Conservation (phyloP, 352 stramenopile genomes). For the Globisporangium megalacanthum region DNA sequence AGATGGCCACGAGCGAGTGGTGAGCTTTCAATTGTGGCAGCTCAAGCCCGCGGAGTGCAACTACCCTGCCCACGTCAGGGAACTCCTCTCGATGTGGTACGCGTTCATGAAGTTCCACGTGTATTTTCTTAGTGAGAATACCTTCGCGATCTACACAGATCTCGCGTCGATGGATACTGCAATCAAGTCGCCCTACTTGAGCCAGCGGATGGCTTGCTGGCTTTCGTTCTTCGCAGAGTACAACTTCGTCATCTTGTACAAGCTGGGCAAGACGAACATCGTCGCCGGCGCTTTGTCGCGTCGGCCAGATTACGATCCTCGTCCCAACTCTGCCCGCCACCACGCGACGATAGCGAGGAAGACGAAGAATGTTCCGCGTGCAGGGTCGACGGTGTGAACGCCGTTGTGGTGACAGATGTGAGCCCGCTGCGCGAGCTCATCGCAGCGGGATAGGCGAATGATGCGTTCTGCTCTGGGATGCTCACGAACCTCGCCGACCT, state of each 20-base stretch:
- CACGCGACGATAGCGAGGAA: too few relatives aligned
- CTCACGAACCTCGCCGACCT: too few relatives aligned
- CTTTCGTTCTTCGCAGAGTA: slow-evolving; percentile 21
- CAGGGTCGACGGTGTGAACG: too few relatives aligned
- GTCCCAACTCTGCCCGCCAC: too few relatives aligned
- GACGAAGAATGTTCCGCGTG: too few relatives aligned
- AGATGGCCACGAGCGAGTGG: background rate
- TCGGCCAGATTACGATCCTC: too few relatives aligned
- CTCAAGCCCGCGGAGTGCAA: slow-evolving; percentile 18
- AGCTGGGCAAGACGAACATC: slow-evolving; percentile 18
- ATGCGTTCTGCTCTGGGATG: too few relatives aligned
- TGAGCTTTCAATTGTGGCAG: slow-evolving; percentile 18
- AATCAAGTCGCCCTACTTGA: background rate
- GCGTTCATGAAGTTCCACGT: slow-evolving; percentile 24
- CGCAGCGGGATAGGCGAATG: too few relatives aligned
- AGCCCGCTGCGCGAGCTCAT: too few relatives aligned
- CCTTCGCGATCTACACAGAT: slow-evolving; percentile 22
- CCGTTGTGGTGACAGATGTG: too few relatives aligned
- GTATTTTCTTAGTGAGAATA: slow-evolving; percentile 16
- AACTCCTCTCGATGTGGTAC: slow-evolving; percentile 21
- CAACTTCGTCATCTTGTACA: too few relatives aligned
- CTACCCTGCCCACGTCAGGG: background rate
- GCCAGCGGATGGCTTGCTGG: slow-evolving; percentile 12
- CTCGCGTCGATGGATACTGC: slow-evolving; percentile 6
- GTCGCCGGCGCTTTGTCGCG: slow-evolving; percentile 21